A percentile compares a stretch with the other conserved stretches of the same genome.
phyloP scores from a whole-genome alignment of 768 basidiomycete species.

The Suillus clintonianus region DNA sequence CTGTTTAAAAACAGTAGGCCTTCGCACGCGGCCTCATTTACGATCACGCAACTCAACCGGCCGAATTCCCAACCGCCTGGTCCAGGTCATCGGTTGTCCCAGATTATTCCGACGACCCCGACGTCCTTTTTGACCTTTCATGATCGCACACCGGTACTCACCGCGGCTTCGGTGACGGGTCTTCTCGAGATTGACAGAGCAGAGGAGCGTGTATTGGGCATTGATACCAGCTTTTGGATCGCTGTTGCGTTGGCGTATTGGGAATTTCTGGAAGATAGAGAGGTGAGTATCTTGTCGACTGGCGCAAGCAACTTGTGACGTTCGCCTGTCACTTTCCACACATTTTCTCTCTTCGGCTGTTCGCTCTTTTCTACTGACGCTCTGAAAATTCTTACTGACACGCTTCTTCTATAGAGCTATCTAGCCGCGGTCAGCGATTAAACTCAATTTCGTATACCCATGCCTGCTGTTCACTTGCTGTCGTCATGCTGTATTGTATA shows the following conservation, averaged over 20 bases:
- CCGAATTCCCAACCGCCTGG: constrained; percentile 17
- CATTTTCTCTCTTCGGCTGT: background rate
- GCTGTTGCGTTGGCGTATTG: constrained; percentile 73
- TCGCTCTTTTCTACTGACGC: background rate
- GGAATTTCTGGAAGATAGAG: constrained; percentile 76
- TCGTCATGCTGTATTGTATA: background rate
- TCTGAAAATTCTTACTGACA: background rate
- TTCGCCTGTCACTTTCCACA: background rate
- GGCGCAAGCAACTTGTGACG: background rate
- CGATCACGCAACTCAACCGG: constrained; percentile 37
- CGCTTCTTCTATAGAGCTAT: background rate
- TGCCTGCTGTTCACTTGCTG: background rate
- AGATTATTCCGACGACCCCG: constrained; percentile 30
- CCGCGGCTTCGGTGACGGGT: constrained; percentile 58
- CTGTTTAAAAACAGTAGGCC: constrained; percentile 51
- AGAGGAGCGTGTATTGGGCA: constrained; percentile 59
- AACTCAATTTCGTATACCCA: background rate
- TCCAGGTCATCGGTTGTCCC: constrained; percentile 17
- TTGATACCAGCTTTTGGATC: constrained; percentile 80
- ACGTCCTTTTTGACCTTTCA: constrained; percentile 64
- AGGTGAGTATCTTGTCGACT: constrained; percentile 47
- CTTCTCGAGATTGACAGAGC: constrained; percentile 61
- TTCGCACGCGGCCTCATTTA: constrained; percentile 64
- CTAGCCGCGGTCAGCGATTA: background rate
- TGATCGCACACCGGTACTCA: constrained; percentile 70